Evolutionary conservation across 768 basidiomycete genomes (phyloP), one percentile per base, ranked within the genome.

Genomic region (Boletellus sp.): DNA sequence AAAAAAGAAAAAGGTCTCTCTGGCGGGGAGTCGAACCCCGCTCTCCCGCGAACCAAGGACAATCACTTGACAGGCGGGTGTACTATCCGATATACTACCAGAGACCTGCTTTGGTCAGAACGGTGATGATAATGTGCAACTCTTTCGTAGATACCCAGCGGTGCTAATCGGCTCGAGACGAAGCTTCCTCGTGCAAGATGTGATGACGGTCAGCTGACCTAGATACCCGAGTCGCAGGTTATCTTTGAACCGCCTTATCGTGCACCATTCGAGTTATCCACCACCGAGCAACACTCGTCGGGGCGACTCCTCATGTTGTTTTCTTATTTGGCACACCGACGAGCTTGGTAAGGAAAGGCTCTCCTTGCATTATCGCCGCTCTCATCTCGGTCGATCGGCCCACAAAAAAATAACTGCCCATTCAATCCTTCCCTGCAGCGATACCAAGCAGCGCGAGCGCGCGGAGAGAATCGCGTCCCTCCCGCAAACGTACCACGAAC

Each of bases 41-140:
- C 66, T 65, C 59, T 73, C 61, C 67, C 71, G 72, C 71, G 71
- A 38, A 45, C 60, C 0, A 19, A 24, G 47, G 10, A 24, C 2
- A 17, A 3, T 28, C 19, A 35, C 56, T 46, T 64, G 58, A 74
- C 73, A 74, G 70, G 73, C 74, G 73, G 74, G 66, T 74, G 74
- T 74, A 74, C 73, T 74, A 72, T 70, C 73, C 73, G 73, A 74
- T 74, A 75, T 75, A 73, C 72, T 74, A 74, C 72, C 72, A 72
- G 64, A 73, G 70, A 72, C 12, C 0, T 44, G 26, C 38, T 6
- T 3, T 23, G 3, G 12, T 26, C 10, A 31, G 0, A 17, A 15
- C 6, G 15, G 4, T 42, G 3, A 10, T 37, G 17, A 19, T 19
- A 5, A 36, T 26, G 19, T n/a, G 6, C 5, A 6, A 15, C n/a